Evolutionary conservation across 352 stramenopile genomes (phyloP), one percentile per base, ranked within the genome.

Genomic region (Plasmopara muralis): DNA sequence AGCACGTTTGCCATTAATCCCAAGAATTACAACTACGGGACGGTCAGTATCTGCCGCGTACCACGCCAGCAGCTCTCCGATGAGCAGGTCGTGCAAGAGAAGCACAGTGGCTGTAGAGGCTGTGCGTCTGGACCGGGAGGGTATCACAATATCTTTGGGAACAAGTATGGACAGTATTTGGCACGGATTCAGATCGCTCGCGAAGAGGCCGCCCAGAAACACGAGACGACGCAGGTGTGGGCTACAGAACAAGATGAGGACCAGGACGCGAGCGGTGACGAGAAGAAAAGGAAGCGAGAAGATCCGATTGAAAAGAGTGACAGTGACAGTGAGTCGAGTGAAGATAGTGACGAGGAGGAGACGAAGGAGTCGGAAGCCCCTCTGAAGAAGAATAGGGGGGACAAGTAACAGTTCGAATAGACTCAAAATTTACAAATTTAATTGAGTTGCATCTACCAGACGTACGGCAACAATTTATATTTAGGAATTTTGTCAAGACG

Each of bases 11-110:
- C 97, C 9, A 99, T 99, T 68, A 98, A 99, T 81, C 77, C 93
- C 18, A 92, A 95, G 61, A 99, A 99, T 77, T 99, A 98, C 79
- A 98, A 99, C 66, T 99, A 98, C 74, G 96, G 96, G 6, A 99
- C 96, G 0, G 96, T 97, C 18, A 97, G 78, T 44, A 98, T 99
- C 62, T 99, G 97, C 75, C 85, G 96, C 43, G 97, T 99, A 29
- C 97, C 97, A 1, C 70, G 84, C 25, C 85, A 97, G 55, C 89
- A 98, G 80, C 78, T 98, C 29, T 86, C 76, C 37, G 80, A 95
- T 38, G 84, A 88, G 43, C 79, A 96, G 47, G 68, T 89, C 33
- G 67, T 97, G 43, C 85, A 96, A 60, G 87, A 96, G 53, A 90
- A 95, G 14, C 97, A 95, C 55, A 98, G 93, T 29, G 97, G 97